Base-by-base conservation (phyloP, 805 yeast genomes). In the Priceomyces carsonii region DNA sequence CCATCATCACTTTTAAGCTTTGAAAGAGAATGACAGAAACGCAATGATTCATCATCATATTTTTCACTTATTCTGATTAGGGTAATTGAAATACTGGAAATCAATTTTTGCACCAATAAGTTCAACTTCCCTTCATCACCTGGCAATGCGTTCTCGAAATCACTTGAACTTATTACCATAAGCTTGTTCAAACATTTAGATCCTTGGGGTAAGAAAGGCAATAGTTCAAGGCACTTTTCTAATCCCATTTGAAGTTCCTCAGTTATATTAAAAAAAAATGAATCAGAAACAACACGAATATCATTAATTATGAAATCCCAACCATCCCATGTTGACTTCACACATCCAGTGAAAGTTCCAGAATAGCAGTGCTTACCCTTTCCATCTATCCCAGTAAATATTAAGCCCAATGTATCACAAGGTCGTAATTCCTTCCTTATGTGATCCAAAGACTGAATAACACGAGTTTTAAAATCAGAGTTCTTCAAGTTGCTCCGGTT, bases 311-410 rank as follows among this genome's bases (percentile, higher is more conserved):
- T 46, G 3, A 64, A 66, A 21, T 59, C 59, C 77, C 80, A 74
- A 1, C 77, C 78, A 8, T 59, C 54, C 80, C 80, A 77, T 3
- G 44, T 43, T 9, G 63, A 53, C 12, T 57, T 51, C 0, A 69
- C 62, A 48, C 73, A 66, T 3, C 81, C 81, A 26, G 72, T 55
- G 42, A 67, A 76, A 1, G 74, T 64, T 0, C 76, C 73, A 20
- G 45, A 45, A 17, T 57, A 51, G 6, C 65, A 60, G n/a, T 55
- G 50, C 22, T 36, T 42, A 6, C 76, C 67, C 6, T 42, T 39
- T 1, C 73, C 72, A 47, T 73, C 66, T 32, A 66, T 57, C 1
- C 82, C 81, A 14, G 71, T 54, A 12, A 73, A 52, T 0, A 77
- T 65, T 14, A 78, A 40, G 0, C 80, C 81, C 9, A 78, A 47